These are phyloP conservation scores for Penicillium paxilli DNA, from an alignment of 495 filamentous ascomycete species.

Conservation along the genomic window DNA sequence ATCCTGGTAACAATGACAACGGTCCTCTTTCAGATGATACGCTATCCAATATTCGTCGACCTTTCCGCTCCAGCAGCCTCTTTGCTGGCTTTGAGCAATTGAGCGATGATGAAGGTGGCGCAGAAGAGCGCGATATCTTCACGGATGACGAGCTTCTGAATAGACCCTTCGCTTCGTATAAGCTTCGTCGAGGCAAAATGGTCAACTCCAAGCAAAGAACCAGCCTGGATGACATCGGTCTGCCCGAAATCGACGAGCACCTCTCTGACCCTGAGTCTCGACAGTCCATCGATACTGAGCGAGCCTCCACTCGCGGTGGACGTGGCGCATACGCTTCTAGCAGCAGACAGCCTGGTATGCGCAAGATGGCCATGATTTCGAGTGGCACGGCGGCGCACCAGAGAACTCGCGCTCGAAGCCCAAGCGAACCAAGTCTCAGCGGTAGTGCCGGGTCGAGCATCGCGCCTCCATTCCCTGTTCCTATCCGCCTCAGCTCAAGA, in stretches of 20 bases:
- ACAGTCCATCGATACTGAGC: conserved; percentile 15
- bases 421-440: conserved; percentile 66
- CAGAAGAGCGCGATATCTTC: conserved; percentile 47
- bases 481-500: conserved; percentile 82
- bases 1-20: conserved; percentile 83
- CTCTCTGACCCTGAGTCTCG: conserved; percentile 33
- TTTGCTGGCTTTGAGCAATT: conserved; percentile 79
- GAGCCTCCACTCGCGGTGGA: background rate
- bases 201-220: conserved; percentile 37
- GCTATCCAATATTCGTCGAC: conserved; percentile 61
- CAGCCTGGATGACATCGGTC: conserved; percentile 33
- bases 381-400: conserved; percentile 73
- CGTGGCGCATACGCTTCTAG: conserved; percentile 11
- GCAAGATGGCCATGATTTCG: conserved; percentile 70
- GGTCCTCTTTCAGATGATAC: conserved; percentile 64
- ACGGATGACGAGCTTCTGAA: conserved; percentile 47
- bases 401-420: conserved; percentile 64
- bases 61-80: conserved; percentile 75
- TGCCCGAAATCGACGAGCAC: conserved; percentile 45
- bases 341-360: conserved; percentile 54
- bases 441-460: conserved; percentile 46
- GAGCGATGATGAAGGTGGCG: conserved; percentile 47
- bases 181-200: conserved; percentile 41
- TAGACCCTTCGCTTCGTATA: conserved; percentile 46
- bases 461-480: conserved; percentile 84